Evolutionary conservation across 306 rosid species (phyloP).

Genomic region (Argentina anserina): DNA sequence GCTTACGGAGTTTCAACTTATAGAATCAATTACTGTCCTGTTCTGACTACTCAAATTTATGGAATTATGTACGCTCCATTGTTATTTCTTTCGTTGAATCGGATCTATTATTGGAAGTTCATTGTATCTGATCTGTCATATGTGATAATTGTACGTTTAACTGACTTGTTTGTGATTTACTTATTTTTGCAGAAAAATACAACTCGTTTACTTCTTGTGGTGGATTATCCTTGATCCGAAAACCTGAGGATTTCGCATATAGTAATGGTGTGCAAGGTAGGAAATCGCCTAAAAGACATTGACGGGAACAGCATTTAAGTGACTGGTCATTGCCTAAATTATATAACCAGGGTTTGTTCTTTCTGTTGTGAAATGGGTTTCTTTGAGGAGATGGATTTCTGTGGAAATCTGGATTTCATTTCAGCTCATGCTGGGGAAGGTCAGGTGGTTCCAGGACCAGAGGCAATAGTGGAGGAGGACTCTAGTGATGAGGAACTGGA

Average conservation of each 20-base stretch:
- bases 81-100: conserved; percentile 5
- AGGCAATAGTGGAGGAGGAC: conserved; percentile 53
- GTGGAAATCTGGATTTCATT: conserved; percentile 55
- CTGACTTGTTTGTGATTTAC: conserved; percentile 8
- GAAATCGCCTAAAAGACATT: neutral
- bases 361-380: conserved; percentile 40
- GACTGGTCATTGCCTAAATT: neutral
- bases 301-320: neutral
- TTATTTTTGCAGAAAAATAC: conserved; percentile 6
- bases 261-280: neutral
- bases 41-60: conserved; percentile 10
- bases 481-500: conserved; percentile 61
- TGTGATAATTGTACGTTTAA: neutral
- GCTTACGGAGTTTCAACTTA: neutral
- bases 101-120: conserved; percentile 10
- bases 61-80: neutral
- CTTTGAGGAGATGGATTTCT: conserved; percentile 57
- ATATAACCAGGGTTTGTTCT: neutral
- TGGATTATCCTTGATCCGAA: neutral
- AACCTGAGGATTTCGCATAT: neutral
- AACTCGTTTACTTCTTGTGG: neutral
- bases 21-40: neutral
- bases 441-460: conserved; percentile 46
- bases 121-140: conserved; percentile 13
- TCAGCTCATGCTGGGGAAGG: conserved; percentile 48